phyloP scores from a whole-genome alignment of 1,284 basidiomycete genomes.

The Chiua sp. region DNA sequence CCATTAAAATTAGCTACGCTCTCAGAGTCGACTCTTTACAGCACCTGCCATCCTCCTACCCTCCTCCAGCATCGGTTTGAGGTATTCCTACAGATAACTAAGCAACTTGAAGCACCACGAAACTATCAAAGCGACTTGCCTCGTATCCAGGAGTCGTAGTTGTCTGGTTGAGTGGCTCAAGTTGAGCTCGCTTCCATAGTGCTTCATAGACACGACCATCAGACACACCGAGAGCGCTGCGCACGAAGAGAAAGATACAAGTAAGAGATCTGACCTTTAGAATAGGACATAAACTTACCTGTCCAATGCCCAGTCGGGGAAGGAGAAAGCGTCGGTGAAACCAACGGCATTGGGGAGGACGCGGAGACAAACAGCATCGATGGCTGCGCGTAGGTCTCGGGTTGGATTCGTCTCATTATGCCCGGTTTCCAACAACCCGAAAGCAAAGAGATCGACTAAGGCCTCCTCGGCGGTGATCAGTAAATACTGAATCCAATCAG shows the following conservation, averaged over 20 bases:
- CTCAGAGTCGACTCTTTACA: conserved; percentile 29
- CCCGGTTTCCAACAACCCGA: conserved; percentile 46
- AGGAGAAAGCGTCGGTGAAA: conserved; percentile 77
- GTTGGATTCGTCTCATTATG: conserved; percentile 47
- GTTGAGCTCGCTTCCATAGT: conserved; percentile 67
- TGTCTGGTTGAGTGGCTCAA: conserved; percentile 66
- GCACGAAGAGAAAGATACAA: not conserved
- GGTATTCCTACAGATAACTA: conserved; percentile 22
- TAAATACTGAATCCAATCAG: conserved; percentile 54
- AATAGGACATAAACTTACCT: conserved; percentile 45
- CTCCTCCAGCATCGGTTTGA: conserved; percentile 32
- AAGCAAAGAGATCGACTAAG: conserved; percentile 63
- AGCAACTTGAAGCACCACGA: not conserved
- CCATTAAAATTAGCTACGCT: too few species aligned
- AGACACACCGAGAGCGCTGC: conserved; percentile 65
- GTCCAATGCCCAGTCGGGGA: conserved; percentile 79
- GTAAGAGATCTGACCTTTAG: not conserved
- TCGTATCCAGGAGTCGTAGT: conserved; percentile 59
- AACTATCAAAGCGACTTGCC: conserved; percentile 38
- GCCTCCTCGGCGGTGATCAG: conserved; percentile 61
- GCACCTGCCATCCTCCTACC: conserved; percentile 23
- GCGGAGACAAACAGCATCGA: conserved; percentile 54
- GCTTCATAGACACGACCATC: conserved; percentile 75
- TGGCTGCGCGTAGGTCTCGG: conserved; percentile 56
- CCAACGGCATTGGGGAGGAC: conserved; percentile 74